phyloP scores from a whole-genome alignment of 495 filamentous ascomycete species.

The Xylaria telfairii region DNA sequence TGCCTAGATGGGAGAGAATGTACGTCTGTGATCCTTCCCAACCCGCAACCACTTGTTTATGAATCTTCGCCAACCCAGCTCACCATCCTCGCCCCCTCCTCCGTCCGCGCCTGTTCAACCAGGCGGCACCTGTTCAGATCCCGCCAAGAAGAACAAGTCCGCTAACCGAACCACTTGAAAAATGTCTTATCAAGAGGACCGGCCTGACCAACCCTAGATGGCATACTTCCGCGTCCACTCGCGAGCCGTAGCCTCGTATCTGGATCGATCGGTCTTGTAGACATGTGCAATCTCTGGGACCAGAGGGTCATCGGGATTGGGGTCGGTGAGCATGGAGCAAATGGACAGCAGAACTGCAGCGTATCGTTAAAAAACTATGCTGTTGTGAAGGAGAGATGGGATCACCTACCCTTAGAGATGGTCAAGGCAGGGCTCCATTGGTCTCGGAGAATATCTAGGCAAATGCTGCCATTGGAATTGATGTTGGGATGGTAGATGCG shows the following conservation, averaged over 20 bases:
- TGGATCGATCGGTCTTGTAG: conserved; percentile 96
- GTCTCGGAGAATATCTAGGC: conserved; percentile 95
- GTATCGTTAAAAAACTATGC: conserved; percentile 7
- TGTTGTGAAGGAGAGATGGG: neutral
- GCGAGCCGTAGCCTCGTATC: conserved; percentile 95
- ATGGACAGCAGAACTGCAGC: conserved; percentile 88
- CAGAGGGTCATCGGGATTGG: conserved; percentile 97
- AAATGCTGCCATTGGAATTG: conserved; percentile 99
- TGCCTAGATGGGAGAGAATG: conserved; percentile 36
- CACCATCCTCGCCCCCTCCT: neutral
- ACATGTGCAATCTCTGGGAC: conserved; percentile 99
- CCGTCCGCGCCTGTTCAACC: neutral
- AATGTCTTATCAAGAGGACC: conserved; percentile 19
- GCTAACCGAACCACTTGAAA: neutral
- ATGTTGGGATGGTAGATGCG: conserved; percentile 99
- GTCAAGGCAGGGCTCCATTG: conserved; percentile 99
- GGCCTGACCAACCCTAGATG: conserved; percentile 58
- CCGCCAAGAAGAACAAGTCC: neutral
- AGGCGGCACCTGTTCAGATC: conserved; percentile 19
- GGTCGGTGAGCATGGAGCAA: conserved; percentile 99
- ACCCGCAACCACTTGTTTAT: conserved; percentile 19
- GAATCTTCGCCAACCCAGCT: conserved; percentile 12
- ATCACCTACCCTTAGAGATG: conserved; percentile 87
- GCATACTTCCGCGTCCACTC: conserved; percentile 99
- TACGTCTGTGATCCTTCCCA: conserved; percentile 9